A percentile compares a stretch with the other conserved stretches of the same genome.
phyloP scores from a whole-genome alignment of 2,329 filamentous ascomycete genomes.

The Apiospora koreana region DNA sequence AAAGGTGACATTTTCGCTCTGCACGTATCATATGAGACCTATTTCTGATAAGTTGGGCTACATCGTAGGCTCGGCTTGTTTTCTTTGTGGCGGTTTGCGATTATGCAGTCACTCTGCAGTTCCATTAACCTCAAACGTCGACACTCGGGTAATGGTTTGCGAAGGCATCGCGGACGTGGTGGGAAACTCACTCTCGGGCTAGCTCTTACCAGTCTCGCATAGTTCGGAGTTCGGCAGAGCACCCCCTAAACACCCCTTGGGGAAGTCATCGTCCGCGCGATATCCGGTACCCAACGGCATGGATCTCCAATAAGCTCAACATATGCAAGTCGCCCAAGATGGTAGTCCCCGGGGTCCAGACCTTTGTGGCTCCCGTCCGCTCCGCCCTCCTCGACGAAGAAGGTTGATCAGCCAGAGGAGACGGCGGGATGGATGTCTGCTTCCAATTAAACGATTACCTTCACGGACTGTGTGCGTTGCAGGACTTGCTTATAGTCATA shows the following conservation, averaged over 20 bases:
- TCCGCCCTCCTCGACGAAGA: neutral
- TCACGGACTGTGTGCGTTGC: neutral
- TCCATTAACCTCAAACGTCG: neutral
- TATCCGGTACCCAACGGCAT: neutral
- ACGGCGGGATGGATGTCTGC: neutral
- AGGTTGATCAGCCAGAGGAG: neutral
- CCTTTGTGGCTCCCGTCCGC: neutral
- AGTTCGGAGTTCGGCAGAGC: neutral
- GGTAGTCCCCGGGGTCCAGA: neutral
- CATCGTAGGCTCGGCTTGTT: no score
- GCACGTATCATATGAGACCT: neutral
- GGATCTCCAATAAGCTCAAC: neutral
- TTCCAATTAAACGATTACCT: neutral
- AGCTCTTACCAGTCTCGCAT: neutral
- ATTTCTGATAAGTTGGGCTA: no score
- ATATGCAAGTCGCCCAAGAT: neutral
- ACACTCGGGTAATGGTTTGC: neutral
- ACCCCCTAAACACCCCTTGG: neutral
- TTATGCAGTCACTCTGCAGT: no score
- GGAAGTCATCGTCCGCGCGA: neutral
- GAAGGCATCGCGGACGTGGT: neutral
- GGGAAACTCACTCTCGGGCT: neutral
- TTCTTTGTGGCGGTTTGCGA: no score
- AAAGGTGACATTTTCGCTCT: neutral
- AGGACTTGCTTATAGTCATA: neutral